These are phyloP conservation scores for Phellopilus nigrolimitatus DNA, from an alignment of 1,284 basidiomycete genomes.

Conservation along the genomic window DNA sequence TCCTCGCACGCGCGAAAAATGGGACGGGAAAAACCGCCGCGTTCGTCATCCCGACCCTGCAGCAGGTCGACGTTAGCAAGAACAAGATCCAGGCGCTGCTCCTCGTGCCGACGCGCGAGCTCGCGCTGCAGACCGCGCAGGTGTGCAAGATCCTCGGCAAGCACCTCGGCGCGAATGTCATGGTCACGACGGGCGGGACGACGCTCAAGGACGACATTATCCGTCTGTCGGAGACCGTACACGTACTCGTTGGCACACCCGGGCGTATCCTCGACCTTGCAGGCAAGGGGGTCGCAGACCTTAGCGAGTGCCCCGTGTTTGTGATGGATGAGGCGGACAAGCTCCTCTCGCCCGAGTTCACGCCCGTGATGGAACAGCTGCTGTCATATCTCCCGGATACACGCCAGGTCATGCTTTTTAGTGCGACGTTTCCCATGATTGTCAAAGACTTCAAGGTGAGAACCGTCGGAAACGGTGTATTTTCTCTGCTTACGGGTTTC, in stretches of 20 bases:
- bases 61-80: slow-evolving; percentile 84
- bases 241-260: slow-evolving; percentile 96
- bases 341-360: slow-evolving; percentile 95
- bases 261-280: slow-evolving; percentile 95
- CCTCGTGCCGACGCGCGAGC: slow-evolving; percentile 92
- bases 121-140: slow-evolving; percentile 94
- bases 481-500: slow-evolving; percentile 14
- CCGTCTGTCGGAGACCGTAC: slow-evolving; percentile 85
- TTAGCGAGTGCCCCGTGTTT: slow-evolving; percentile 92
- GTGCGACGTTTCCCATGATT: slow-evolving; percentile 97
- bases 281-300: slow-evolving; percentile 90
- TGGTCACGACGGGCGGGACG: slow-evolving; percentile 99
- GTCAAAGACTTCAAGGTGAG: slow-evolving; percentile 96
- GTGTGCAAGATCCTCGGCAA: slow-evolving; percentile 97
- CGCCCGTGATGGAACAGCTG: slow-evolving; percentile 97
- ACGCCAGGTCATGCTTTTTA: slow-evolving; percentile 98
- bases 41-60: slow-evolving; percentile 95
- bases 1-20: slow-evolving; percentile 90
- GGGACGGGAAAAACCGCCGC: slow-evolving; percentile 96
- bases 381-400: slow-evolving; percentile 81
- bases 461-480: not conserved
- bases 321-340: slow-evolving; percentile 99
- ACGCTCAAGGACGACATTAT: slow-evolving; percentile 98
- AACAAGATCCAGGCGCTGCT: slow-evolving; percentile 93
- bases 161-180: slow-evolving; percentile 93